Percentiles rank a stretch among this genome's conserved stretches.
Conservation (phyloP, 2,329 filamentous ascomycete genomes). For the Tolypocladium ovalisporum region DNA sequence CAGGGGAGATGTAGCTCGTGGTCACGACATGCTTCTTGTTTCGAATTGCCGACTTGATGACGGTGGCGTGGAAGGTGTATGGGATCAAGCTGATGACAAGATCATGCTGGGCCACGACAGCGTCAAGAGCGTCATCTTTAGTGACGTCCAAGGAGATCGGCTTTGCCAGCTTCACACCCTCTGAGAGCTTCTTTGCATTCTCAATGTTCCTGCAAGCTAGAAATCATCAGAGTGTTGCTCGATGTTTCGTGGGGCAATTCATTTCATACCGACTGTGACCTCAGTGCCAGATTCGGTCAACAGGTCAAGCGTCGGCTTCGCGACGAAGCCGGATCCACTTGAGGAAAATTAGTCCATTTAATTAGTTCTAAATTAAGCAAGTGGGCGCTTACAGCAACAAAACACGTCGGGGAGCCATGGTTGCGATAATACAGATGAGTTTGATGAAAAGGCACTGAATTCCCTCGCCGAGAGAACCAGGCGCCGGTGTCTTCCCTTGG, state of each 20-base stretch:
- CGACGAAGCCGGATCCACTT: constrained; percentile 48
- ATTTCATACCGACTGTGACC: constrained; percentile 58
- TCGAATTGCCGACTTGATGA: constrained; percentile 89
- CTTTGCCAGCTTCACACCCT: constrained; percentile 59
- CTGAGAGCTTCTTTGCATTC: constrained; percentile 62
- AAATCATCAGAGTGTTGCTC: too few relatives aligned
- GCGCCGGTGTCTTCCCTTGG: too few relatives aligned
- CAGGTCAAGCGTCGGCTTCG: constrained; percentile 51
- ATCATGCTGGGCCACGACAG: constrained; percentile 68
- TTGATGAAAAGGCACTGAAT: too few relatives aligned
- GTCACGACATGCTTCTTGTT: constrained; percentile 96
- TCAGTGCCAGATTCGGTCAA: constrained; percentile 47
- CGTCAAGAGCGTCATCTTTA: constrained; percentile 65
- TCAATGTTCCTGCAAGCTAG: constrained; percentile 79
- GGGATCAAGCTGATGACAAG: constrained; percentile 77
- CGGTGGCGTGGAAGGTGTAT: constrained; percentile 77
- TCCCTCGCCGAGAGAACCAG: too few relatives aligned
- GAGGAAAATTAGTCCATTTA: too few relatives aligned
- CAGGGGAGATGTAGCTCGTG: constrained; percentile 84
- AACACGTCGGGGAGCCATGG: constrained; percentile 3
- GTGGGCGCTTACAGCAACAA: background rate
- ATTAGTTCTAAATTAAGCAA: constrained; percentile 3
- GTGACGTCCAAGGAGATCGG: constrained; percentile 79
- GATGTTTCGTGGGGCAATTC: constrained; percentile 6
- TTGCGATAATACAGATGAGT: too few relatives aligned